A percentile compares a stretch with the other conserved stretches of the same genome.
Conservation (phyloP, 352 stramenopile genomes). For the Achlya hypogyna region DNA sequence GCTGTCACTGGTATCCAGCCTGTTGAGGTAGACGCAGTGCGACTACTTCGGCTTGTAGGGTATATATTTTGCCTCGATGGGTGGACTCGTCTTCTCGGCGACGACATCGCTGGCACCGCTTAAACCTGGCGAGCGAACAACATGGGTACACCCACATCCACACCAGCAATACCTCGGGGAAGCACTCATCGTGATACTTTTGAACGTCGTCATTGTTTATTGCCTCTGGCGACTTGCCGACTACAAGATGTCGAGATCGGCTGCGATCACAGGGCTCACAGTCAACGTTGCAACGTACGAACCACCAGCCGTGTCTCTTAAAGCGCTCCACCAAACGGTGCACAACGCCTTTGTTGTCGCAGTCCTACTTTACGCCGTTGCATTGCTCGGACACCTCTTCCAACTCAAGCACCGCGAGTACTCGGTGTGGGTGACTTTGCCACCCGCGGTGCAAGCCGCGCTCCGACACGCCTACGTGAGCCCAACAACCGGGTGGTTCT, state of each 20-base stretch:
- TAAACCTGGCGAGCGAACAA: neutral
- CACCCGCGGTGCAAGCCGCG: neutral
- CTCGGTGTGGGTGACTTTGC: neutral
- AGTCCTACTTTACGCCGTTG: neutral
- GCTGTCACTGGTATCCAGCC: neutral
- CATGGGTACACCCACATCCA: neutral
- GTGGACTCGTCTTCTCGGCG: neutral
- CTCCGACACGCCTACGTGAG: neutral
- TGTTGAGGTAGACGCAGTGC: neutral
- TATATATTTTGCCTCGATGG: slow-evolving; percentile 1
- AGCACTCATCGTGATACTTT: neutral
- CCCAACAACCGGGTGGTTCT: neutral
- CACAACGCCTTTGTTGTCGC: neutral
- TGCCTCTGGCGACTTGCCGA: neutral
- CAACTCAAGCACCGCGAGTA: neutral
- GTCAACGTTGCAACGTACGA: neutral
- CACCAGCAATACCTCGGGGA: neutral
- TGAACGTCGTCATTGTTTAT: neutral
- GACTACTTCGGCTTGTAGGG: neutral
- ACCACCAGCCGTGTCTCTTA: neutral
- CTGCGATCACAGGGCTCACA: neutral
- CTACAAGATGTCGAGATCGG: neutral
- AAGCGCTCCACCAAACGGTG: neutral
- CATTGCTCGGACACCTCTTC: neutral
- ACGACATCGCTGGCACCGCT: neutral